Base-by-base conservation (phyloP, 352 stramenopile species). In the Nothophytophthora sp. region DNA sequence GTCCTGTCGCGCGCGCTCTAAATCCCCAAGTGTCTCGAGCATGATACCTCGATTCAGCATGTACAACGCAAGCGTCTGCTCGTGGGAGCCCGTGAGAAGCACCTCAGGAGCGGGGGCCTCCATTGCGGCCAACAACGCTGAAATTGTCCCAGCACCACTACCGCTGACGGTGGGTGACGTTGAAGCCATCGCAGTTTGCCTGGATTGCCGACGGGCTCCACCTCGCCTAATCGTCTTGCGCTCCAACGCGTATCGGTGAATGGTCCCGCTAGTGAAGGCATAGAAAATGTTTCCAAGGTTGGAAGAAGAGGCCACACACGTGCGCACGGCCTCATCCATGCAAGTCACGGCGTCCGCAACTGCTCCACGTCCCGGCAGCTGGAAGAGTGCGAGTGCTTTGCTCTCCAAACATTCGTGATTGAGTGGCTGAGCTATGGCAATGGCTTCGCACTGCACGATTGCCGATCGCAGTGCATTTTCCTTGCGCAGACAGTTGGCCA, bases 31-130 rank as follows among this genome's bases (percentile, higher is more conserved):
- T 3, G 72, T 80, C 47, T 92, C 76, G 12, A 86, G 69, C 37
- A 89, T 52, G 34, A 89, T 73, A 5, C 81, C 81, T 10, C 76
- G 79, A 38, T 92, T 90, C 30, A 82, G 49, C 63, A 92, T 74
- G 52, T 89, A 89, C 37, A 89, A 51, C 37, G 79, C 67, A 9
- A 92, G 61, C 15, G 70, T 63, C 52, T 90, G 81, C 60, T 88
- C 86, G 35, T 74, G 58, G 3, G 78, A 83, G 1, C 73, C 76
- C 2, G 63, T 81, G 22, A 88, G 54, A 28, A 49, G 43, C 13
- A 64, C 44, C 16, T 64, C 47, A 2, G 40, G 47, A 33, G 43
- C 42, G 23, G 35, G 39, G 15, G 25, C 20, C 29, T 66, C 50
- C 38, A 48, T 56, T 16, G 55, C 24, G 15, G 44, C 46, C 19